A percentile compares a stretch with the other conserved stretches of the same genome.
These are phyloP conservation scores for Claviceps humidiphila DNA, from an alignment of 2,329 filamentous ascomycete species.

Conservation along the genomic window DNA sequence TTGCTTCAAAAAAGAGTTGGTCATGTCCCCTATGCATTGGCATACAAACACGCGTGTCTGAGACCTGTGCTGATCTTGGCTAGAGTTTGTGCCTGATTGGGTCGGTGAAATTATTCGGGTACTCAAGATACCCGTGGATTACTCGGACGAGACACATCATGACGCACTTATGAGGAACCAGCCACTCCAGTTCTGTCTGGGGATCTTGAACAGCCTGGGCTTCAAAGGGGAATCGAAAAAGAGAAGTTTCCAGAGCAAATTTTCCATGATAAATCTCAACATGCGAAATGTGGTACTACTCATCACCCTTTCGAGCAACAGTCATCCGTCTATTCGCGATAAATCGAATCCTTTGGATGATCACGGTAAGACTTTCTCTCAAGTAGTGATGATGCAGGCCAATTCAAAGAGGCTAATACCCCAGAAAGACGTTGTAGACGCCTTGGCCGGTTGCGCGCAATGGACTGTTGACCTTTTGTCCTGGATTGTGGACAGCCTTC, in stretches of 20 bases:
- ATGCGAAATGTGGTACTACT: constrained; percentile 58
- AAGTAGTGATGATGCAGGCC: background rate
- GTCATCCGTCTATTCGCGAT: constrained; percentile 38
- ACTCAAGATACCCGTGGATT: constrained; percentile 65
- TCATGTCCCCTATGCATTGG: background rate
- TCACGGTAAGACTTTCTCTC: constrained; percentile 20
- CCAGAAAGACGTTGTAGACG: constrained; percentile 54
- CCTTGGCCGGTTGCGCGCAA: constrained; percentile 59
- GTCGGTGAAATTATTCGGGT: constrained; percentile 55
- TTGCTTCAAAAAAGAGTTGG: constrained; percentile 20
- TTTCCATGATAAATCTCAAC: constrained; percentile 63
- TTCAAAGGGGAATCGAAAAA: constrained; percentile 50
- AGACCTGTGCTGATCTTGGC: constrained; percentile 8
- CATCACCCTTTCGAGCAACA: constrained; percentile 48
- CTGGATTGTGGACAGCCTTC: constrained; percentile 47
- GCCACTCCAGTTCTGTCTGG: constrained; percentile 61
- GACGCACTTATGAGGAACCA: constrained; percentile 62
- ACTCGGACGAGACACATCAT: constrained; percentile 59
- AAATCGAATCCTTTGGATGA: constrained; percentile 50
- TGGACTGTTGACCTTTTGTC: constrained; percentile 65
- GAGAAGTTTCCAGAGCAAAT: constrained; percentile 56
- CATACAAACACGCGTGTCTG: background rate
- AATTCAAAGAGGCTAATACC: background rate
- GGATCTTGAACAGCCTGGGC: constrained; percentile 66
- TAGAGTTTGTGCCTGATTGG: constrained; percentile 49